Base-by-base conservation (phyloP, 2,329 filamentous ascomycete genomes). In the Laburnicola sp. region DNA sequence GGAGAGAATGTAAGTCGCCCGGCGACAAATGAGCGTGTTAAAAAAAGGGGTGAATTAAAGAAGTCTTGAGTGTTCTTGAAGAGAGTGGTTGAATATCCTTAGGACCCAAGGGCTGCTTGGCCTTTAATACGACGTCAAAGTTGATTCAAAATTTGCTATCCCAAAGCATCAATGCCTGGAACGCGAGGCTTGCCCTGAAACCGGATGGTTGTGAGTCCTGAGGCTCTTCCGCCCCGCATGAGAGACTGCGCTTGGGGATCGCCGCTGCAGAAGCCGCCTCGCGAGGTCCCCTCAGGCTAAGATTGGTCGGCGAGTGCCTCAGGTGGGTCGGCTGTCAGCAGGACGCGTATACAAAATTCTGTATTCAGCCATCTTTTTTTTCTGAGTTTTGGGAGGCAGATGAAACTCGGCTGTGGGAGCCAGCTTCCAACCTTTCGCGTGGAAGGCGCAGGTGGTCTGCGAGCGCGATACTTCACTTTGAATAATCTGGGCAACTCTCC, bases 21-120 rank as follows among this genome's bases (percentile, higher is more conserved):
- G 57, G 64, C 62, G 64, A 69, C 60, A 71, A 60, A 60, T 39
- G 64, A 70, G 58, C 51, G 65, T 60, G 53, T 54, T 45, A 44
- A 59, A 59, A 40, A 41, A 52, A 23, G 37, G n/a, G 39, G 31
- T 41, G 42, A 51, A 47, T 46, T 36, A 53, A 56, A 53, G 26
- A 44, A 53, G 47, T 54, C 28, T 53, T 51, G 50, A 48, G 37
- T 44, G 40, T 38, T 50, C 40, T 50, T 41, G 50, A 21, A 51
- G 48, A 39, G 43, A 50, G 39, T 41, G 50, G 57, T 56, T 59
- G 38, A 53, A 53, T 48, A 63, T 50, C 39, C 48, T 54, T 39
- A 45, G 32, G 28, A 54, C 25, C 39, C 55, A 54, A 53, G 47
- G 54, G 51, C 38, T 34, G 36, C 25, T 36, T 46, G 34, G 41